Evolutionary conservation across 805 yeast genomes (phyloP), one percentile per base, ranked within the genome.

Genomic region (Saccharomycopsis oosterbeekiorum): DNA sequence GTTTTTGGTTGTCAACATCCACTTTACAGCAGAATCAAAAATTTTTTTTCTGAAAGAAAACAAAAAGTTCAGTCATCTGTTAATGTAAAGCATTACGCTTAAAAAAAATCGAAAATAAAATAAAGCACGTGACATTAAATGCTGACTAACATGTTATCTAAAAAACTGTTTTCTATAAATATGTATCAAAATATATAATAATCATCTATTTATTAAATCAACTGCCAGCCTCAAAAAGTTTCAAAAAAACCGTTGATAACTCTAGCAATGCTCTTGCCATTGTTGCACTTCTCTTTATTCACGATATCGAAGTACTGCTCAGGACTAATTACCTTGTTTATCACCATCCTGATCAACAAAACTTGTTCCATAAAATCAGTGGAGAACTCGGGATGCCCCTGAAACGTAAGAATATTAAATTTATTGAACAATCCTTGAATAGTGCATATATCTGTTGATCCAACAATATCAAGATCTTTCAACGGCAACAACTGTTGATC

Each of bases 361-460:
- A 24, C 57, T 34, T 53, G 42, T 8, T 58, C 15, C 1, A 71
- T 69, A 21, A 69, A 69, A 2, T 71, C 76, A 0, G 74, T 73
- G 29, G 74, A 68, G 68, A 88, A 91, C 70, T 91, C 97, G 0
- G 97, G 97, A 68, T 91, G 97, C 0, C 97, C 97, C 71, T 91
- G 97, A 66, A 90, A 80, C 0, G 94, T 82, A 24, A 91, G 71
- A 8, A 87, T 59, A 54, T 78, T 76, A 29, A 36, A 54, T 6
- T 17, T 34, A 24, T 76, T 69, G 60, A 80, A 80, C 36, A 88
- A 73, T 0, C 96, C 96, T 72, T 91, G 97, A 41, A 81, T 73
- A 0, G 73, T 67, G 64, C 96, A 86, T 50, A 71, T 76, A 0
- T 75, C 71, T 8, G 86, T 80, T 5, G 79, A 70, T 0, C 96